Base-by-base conservation (phyloP, 2,329 filamentous ascomycete genomes). In the Daldinia sp. region DNA sequence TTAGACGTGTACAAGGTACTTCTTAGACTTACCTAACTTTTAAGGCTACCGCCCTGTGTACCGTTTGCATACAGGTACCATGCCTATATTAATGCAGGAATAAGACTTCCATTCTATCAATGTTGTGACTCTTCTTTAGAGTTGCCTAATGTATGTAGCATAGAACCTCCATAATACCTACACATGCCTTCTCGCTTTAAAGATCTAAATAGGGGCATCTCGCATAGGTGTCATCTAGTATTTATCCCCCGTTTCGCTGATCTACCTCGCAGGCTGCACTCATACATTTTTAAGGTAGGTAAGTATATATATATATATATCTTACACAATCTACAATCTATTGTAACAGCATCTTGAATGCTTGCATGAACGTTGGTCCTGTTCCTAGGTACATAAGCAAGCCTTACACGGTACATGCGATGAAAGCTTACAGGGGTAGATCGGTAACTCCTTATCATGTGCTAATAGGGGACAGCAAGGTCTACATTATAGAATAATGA, bases 191-290 rank as follows among this genome's bases (percentile, higher is more conserved):
- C n/a, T 26, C 33, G 4, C 37, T 23, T 42, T 35, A 63, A 51
- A 60, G 50, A 26, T 33, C 26, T 3, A 33, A 28, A 7, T 33
- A 51, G 5, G 12, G 9, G 18, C 26, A 51, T n/a, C 33, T 18
- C 12, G 9, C 23, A 51, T 54, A 37, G 33, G 30, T 37, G 60
- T 56, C 28, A 61, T 60, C 39, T 44, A 41, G 58, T 63, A 33
- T 33, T 4, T 53, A 50, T 57, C 20, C 42, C 26, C 50, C 46
- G 37, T 61, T 69, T 18, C 5, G 54, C 46, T 37, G 66, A 69
- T 71, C 63, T 44, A 62, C 66, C 42, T 62, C 48, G 63, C 57
- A 71, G 66, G 56, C 50, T 67, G 66, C 60, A 71, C 51, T 39
- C 12, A 37, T 37, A 60, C 46, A 58, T 23, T 23, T 23, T 23